Evolutionary conservation across 352 stramenopile species (phyloP).

Genomic region (Pseudoperonospora humuli): DNA sequence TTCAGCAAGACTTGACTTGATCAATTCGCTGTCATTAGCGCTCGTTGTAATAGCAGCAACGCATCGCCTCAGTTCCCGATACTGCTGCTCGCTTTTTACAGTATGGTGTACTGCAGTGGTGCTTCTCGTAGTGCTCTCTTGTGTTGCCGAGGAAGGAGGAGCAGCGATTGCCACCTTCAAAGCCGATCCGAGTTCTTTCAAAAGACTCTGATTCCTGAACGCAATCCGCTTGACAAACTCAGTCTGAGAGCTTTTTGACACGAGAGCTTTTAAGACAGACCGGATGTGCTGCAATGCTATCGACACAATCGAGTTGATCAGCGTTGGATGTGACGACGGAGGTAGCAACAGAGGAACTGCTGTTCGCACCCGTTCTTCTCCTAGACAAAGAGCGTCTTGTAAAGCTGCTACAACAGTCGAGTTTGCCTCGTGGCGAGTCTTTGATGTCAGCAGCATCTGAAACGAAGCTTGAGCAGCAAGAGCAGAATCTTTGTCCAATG

Average conservation of each 20-base stretch:
- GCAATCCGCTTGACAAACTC: slow-evolving; percentile 45
- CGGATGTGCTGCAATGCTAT: slow-evolving; percentile 31
- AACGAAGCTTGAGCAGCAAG: slow-evolving; percentile 22
- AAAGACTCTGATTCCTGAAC: slow-evolving; percentile 30
- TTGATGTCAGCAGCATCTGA: slow-evolving; percentile 31
- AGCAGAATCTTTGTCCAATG: slow-evolving; percentile 3
- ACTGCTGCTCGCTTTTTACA: not conserved
- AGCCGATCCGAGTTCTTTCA: slow-evolving; percentile 25
- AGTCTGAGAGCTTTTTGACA: slow-evolving; percentile 36
- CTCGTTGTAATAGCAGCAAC: slow-evolving; percentile 12
- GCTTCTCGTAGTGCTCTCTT: not conserved
- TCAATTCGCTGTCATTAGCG: not conserved
- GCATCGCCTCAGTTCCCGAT: slow-evolving; percentile 13
- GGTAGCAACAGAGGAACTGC: slow-evolving; percentile 30
- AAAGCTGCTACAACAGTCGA: slow-evolving; percentile 21
- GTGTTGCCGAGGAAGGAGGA: not conserved
- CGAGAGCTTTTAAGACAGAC: slow-evolving; percentile 23
- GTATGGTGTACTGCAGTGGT: not conserved
- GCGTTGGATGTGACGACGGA: slow-evolving; percentile 29
- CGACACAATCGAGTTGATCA: slow-evolving; percentile 24
- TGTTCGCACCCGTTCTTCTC: slow-evolving; percentile 22
- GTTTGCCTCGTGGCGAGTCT: slow-evolving; percentile 22
- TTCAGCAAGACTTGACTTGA: slow-evolving; percentile 2
- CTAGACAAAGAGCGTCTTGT: slow-evolving; percentile 23
- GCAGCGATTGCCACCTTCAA: slow-evolving; percentile 1